Percentiles rank a stretch among this genome's conserved stretches.
Conservation (phyloP, 345 rosid species). For the Kandelia obovata region DNA sequence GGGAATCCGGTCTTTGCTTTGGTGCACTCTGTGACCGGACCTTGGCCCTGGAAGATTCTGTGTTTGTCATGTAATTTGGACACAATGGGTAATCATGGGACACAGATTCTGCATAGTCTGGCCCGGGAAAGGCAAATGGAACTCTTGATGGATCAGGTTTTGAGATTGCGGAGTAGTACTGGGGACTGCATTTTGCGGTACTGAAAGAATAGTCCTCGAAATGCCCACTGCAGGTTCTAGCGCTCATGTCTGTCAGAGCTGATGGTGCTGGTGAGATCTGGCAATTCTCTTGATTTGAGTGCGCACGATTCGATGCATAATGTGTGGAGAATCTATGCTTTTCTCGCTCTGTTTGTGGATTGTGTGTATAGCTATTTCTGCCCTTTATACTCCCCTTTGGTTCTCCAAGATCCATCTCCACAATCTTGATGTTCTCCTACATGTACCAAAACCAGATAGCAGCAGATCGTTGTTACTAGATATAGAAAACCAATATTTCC, state of each 20-base stretch:
- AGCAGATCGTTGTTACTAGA: background rate
- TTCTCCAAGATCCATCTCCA: conserved; percentile 68
- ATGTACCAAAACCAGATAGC: conserved; percentile 5
- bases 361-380: conserved; percentile 43
- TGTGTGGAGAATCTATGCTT: conserved; percentile 37
- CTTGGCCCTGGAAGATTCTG: conserved; percentile 73
- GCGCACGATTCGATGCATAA: conserved; percentile 17
- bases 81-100: conserved; percentile 38
- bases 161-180: conserved; percentile 50
- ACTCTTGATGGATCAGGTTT: conserved; percentile 51
- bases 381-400: conserved; percentile 34
- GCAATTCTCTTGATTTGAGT: conserved; percentile 32
- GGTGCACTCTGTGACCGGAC: conserved; percentile 83
- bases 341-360: conserved; percentile 27
- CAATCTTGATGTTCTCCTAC: conserved; percentile 82
- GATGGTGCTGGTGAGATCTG: conserved; percentile 59
- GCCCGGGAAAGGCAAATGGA: conserved; percentile 34
- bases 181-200: conserved; percentile 71
- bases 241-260: conserved; percentile 68
- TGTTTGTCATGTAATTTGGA: conserved; percentile 90
- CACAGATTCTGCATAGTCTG: conserved; percentile 44
- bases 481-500: no score
- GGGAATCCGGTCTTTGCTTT: conserved; percentile 61
- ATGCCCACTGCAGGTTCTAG: conserved; percentile 64
- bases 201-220: conserved; percentile 64